Evolutionary conservation across 1,139 yeast genomes (phyloP).

Genomic region (Magnusiomyces clavatus): DNA sequence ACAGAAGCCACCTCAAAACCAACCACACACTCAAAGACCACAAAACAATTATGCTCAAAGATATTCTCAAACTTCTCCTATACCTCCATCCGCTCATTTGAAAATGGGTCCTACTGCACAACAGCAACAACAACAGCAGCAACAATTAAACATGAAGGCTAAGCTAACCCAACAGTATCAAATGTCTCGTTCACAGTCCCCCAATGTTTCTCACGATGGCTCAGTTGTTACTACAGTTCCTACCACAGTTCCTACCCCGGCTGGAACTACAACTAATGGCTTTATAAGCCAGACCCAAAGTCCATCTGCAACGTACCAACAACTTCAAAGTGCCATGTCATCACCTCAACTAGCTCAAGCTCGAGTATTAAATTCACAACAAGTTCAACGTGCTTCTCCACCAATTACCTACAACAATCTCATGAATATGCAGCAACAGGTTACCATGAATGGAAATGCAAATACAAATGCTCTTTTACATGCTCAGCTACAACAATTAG

Average conservation of each 20-base stretch:
- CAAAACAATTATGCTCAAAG: not conserved
- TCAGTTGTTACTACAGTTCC: not conserved
- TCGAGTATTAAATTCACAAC: not conserved
- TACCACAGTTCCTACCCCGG: not conserved
- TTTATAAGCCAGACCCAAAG: not conserved
- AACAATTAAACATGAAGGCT: conserved; percentile 3
- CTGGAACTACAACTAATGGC: not conserved
- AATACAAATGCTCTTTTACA: conserved; percentile 1
- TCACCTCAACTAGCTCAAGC: conserved; percentile 2
- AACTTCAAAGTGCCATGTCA: not conserved
- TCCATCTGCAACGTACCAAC: not conserved
- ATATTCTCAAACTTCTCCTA: too few species aligned
- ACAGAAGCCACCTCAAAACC: conserved; percentile 5
- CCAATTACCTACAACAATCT: not conserved
- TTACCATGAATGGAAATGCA: not conserved
- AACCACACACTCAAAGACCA: too few species aligned
- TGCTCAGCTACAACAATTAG: conserved; percentile 3
- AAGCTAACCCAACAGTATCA: conserved; percentile 5
- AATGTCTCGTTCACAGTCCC: conserved; percentile 5
- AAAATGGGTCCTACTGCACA: not conserved
- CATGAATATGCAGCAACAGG: not conserved
- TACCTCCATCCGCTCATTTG: not conserved
- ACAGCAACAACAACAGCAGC: not conserved
- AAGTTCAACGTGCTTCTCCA: conserved; percentile 1
- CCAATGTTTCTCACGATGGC: not conserved